Evolutionary conservation across 129 eudicot species (phyloP), one percentile per base, ranked within the genome.

Genomic region (Flaveria trinervia): DNA sequence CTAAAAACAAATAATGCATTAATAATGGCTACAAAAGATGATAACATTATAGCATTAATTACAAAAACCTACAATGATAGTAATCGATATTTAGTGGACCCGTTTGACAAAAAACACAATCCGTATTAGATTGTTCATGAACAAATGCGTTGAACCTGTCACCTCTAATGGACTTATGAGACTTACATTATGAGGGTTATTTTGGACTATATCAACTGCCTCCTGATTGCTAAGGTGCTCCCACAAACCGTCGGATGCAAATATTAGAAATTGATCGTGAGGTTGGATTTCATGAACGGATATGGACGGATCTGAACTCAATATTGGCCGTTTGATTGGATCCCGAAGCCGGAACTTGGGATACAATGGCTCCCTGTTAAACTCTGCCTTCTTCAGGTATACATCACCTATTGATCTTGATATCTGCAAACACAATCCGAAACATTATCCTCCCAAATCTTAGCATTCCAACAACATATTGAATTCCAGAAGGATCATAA

Each of bases 211-310:
- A 82, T 90, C 88, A 75, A 93, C 96, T 12, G 98, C 98, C 57
- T 93, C 96, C 81, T 93, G 95, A 80, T 93, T 93, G 85, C 75
- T 83, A 43, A 93, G 96, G 70, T 93, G 98, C 85, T 93, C 98
- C 98, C 98, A 93, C 4, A 93, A 86, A 67, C 98, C 98, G 36
- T 93, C 98, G 7, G 97, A 93, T 41, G 97, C 98, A 84, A 90
- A 88, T 75, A 93, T 93, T 51, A 93, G 77, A 79, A 93, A 90
- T 18, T 88, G 92, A 84, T 93, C 98, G 9, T 82, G 86, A 5
- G 89, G 89, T 70, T 84, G 95, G 71, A 93, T 86, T 73, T 88
- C 92, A 61, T 90, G 96, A 85, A 82, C 88, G 13, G 87, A 86
- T 46, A 90, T 85, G 6, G 92, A 73, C 4, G 98, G 98, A 18